Evolutionary conservation across 1,284 basidiomycete genomes (phyloP).

Genomic region (Trametes pubescens): DNA sequence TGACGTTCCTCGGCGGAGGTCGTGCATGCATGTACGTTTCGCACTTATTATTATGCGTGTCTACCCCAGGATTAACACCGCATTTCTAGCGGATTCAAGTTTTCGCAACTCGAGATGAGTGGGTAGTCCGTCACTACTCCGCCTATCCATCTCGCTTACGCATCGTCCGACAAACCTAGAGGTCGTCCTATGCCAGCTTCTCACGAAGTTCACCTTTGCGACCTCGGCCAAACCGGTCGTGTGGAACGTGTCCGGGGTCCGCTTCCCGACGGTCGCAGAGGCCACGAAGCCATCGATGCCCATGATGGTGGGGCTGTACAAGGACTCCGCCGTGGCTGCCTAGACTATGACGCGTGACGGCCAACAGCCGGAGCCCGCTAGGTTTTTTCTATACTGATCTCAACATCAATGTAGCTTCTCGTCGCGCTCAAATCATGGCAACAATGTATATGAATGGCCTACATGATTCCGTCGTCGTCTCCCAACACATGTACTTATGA

Average conservation of each 20-base stretch:
- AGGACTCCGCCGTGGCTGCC: background rate
- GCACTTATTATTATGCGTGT: background rate
- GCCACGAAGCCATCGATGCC: slow-evolving; percentile 7
- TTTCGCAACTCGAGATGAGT: slow-evolving; percentile 40
- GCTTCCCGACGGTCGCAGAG: slow-evolving; percentile 5
- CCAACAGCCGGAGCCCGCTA: no score
- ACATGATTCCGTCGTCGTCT: no score
- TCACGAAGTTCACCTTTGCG: slow-evolving; percentile 12
- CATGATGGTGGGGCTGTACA: slow-evolving; percentile 5
- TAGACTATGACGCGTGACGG: background rate
- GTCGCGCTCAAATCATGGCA: no score
- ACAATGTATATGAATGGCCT: no score
- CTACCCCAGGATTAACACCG: background rate
- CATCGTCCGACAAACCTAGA: background rate
- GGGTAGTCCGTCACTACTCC: background rate
- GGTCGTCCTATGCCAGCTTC: slow-evolving; percentile 7
- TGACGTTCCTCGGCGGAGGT: slow-evolving; percentile 46
- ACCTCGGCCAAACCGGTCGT: slow-evolving; percentile 12
- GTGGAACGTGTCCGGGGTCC: slow-evolving; percentile 11
- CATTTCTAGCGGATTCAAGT: slow-evolving; percentile 43
- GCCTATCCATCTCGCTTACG: background rate
- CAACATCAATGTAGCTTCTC: no score
- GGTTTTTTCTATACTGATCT: background rate
- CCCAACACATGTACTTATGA: no score
- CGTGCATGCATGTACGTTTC: slow-evolving; percentile 45